Conservation (phyloP, 2,329 filamentous ascomycete species). For the Epichloe coenophiala region DNA sequence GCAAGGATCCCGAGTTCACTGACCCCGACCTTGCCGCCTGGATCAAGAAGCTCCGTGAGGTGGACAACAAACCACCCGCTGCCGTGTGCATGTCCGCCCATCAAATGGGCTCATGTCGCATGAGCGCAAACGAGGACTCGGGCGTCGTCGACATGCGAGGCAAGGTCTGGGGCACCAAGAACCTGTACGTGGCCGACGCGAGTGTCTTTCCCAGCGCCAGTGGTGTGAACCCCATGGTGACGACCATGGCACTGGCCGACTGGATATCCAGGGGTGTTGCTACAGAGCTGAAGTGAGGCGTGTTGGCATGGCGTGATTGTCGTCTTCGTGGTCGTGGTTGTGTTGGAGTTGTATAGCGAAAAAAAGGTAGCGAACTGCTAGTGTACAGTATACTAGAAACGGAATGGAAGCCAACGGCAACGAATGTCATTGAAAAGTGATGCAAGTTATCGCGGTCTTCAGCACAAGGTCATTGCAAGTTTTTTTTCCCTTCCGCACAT, state of each 20-base stretch:
- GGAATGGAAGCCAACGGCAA: too few relatives aligned
- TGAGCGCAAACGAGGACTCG: slow-evolving; percentile 40
- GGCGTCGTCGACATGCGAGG: slow-evolving; percentile 47
- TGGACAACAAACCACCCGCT: slow-evolving; percentile 37
- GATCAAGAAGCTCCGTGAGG: slow-evolving; percentile 35
- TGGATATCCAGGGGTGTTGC: slow-evolving; percentile 45
- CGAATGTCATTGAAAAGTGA: too few relatives aligned
- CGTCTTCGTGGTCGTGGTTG: too few relatives aligned
- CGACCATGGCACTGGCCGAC: slow-evolving; percentile 57
- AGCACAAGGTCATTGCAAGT: too few relatives aligned
- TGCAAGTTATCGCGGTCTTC: too few relatives aligned
- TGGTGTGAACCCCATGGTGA: slow-evolving; percentile 75
- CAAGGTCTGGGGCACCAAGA: slow-evolving; percentile 50
- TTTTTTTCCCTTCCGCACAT: too few relatives aligned
- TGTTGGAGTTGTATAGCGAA: too few relatives aligned
- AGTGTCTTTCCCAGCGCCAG: slow-evolving; percentile 65
- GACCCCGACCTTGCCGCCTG: slow-evolving; percentile 49
- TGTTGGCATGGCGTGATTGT: neutral
- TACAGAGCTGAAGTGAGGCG: neutral
- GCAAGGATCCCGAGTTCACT: slow-evolving; percentile 32
- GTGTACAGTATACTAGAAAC: too few relatives aligned
- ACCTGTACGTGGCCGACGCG: slow-evolving; percentile 58
- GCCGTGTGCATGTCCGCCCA: slow-evolving; percentile 56
- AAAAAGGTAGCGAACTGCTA: too few relatives aligned
- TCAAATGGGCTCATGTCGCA: slow-evolving; percentile 68